Conservation (phyloP, 345 rosid species). For the Citrus reticulata region DNA sequence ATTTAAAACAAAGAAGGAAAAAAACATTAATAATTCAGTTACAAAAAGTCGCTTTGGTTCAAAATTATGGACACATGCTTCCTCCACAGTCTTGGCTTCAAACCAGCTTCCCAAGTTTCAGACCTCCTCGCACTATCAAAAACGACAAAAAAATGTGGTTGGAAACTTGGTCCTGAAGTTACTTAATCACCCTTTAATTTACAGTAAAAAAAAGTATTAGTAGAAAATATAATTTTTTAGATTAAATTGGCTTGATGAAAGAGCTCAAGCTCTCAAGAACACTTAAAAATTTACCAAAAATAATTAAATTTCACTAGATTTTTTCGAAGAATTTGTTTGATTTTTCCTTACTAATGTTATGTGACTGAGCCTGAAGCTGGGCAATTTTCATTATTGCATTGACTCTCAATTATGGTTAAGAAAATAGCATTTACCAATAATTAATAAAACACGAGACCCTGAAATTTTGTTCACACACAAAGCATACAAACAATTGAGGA, state of each 20-base stretch:
- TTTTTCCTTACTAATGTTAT: background rate
- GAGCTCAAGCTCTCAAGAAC: background rate
- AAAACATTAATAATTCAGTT: conserved; percentile 21
- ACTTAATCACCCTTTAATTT: background rate
- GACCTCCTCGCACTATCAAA: background rate
- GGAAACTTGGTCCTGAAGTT: background rate
- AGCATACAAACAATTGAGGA: background rate
- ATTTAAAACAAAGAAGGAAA: conserved; percentile 10
- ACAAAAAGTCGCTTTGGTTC: conserved; percentile 3
- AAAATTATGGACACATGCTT: conserved; percentile 7
- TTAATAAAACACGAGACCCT: background rate
- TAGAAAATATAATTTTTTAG: background rate
- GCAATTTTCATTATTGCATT: background rate
- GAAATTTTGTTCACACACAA: background rate
- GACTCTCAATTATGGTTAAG: conserved; percentile 1
- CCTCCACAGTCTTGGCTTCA: background rate
- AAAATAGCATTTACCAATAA: conserved; percentile 10
- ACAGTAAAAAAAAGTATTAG: background rate
- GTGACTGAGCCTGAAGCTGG: background rate
- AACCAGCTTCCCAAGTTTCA: background rate
- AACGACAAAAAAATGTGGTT: conserved; percentile 2
- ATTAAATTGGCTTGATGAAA: background rate
- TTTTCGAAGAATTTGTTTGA: background rate
- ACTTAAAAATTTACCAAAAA: background rate
- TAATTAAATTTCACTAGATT: background rate